Evolutionary conservation across 139 green algal species (phyloP).

Genomic region (Zygnema cylindricum): DNA sequence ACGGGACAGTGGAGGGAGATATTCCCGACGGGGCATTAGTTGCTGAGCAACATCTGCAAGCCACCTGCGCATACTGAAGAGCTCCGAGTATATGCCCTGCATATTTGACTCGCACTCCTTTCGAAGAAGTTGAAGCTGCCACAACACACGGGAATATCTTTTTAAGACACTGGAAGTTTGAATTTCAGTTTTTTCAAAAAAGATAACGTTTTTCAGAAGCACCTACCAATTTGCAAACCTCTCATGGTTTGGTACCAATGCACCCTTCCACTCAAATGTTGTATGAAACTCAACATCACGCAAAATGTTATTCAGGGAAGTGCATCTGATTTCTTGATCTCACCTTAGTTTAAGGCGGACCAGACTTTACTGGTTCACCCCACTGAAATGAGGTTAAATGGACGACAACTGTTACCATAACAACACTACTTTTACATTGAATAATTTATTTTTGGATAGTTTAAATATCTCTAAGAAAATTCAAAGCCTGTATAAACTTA

Average conservation of each 20-base stretch:
- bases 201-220: too few relatives aligned
- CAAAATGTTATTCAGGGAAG: too few relatives aligned
- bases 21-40: background rate
- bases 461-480: too few relatives aligned
- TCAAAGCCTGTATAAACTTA: too few relatives aligned
- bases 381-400: too few relatives aligned
- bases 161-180: conserved; percentile 14
- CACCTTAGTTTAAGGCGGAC: too few relatives aligned
- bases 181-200: conserved; percentile 9
- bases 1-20: background rate
- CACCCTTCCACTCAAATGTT: background rate
- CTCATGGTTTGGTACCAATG: background rate
- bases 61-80: conserved; percentile 15
- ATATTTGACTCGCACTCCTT: conserved; percentile 23
- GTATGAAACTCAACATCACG: background rate
- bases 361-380: too few relatives aligned
- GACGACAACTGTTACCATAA: too few relatives aligned
- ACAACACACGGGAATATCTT: background rate
- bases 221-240: background rate
- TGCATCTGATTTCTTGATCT: too few relatives aligned
- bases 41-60: background rate
- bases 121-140: background rate
- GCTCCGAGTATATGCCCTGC: background rate
- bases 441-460: too few relatives aligned
- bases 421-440: too few relatives aligned